Evolutionary conservation across 2,329 filamentous ascomycete genomes (phyloP), one percentile per base, ranked within the genome.

Genomic region (Fusarium sp.): DNA sequence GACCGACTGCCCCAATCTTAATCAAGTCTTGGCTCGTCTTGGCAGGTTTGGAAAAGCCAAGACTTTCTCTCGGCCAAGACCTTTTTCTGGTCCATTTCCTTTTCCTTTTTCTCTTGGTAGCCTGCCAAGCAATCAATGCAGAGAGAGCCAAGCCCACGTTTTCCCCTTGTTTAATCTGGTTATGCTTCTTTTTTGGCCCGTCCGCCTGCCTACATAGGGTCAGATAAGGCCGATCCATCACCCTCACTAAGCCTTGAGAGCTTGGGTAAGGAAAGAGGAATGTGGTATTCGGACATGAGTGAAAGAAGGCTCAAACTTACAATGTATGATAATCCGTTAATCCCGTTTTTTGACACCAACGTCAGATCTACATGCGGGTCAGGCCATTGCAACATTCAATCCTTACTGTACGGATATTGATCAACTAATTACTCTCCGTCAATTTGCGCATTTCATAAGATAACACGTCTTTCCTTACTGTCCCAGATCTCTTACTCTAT

Each of bases 121-220:
- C 4, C 7, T 20, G 59, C 57, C 57, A 62, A 62, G 57, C 39
- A 48, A 34, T 21, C 34, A 48, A 34, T 21, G 23, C 4, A 47
- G 28, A 40, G 64, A 47, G 28, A 40, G 64, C 64, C 64, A 68
- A 51, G 59, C 43, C 61, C 65, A 68, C 65, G 65, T 61, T 68
- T 68, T 60, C 59, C 57, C 58, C 57, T 56, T 56, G 58, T 62
- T 36, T 45, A 30, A 60, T 43, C n/a, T 38, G 30, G 24, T 53
- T 44, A 62, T 62, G 57, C 57, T 62, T 62, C 57, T 62, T 62
- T 62, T 44, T 34, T 21, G 24, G 46, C 15, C 44, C 24, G 14
- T 15, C 39, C 39, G 26, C 20, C 44, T 50, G 45, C 45, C 28
- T 53, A 17, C 19, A 38, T 53, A 20, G 36, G 53, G n/a, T 21